A percentile compares a stretch with the other conserved stretches of the same genome.
Evolutionary conservation across 2,329 filamentous ascomycete species (phyloP).

Genomic region (Cladosporium sp.): DNA sequence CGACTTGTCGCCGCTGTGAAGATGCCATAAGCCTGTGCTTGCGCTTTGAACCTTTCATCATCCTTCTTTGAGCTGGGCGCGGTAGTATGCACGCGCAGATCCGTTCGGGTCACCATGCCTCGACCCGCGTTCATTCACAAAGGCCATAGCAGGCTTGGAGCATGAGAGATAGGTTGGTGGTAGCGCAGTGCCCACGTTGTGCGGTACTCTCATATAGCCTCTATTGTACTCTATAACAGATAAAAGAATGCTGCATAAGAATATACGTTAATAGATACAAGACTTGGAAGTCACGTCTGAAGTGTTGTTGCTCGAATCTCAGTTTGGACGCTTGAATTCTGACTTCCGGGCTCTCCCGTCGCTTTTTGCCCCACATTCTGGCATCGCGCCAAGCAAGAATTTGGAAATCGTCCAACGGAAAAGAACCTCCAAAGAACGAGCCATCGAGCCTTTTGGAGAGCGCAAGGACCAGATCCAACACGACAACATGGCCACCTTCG

Average conservation of each 20-base stretch:
- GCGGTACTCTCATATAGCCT: no score
- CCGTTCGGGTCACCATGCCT: conserved; percentile 24
- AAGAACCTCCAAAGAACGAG: neutral
- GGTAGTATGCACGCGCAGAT: conserved; percentile 45
- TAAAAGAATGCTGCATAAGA: no score
- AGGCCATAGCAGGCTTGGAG: conserved; percentile 5
- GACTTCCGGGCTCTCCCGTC: neutral
- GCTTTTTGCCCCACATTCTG: neutral
- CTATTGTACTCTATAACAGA: no score
- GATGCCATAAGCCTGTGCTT: conserved; percentile 38
- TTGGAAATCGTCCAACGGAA: neutral
- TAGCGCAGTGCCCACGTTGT: no score
- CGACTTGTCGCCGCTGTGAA: conserved; percentile 21
- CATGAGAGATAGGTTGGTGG: neutral
- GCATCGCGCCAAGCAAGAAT: neutral
- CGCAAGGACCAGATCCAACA: conserved; percentile 11
- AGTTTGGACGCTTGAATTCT: neutral
- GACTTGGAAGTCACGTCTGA: no score
- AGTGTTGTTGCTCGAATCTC: no score
- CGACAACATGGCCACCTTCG: conserved; percentile 39
- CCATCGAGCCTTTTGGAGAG: conserved; percentile 1
- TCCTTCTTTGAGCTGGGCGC: conserved; percentile 38
- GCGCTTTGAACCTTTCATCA: conserved; percentile 38
- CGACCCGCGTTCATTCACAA: conserved; percentile 5
- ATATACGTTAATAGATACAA: no score